A percentile compares a stretch with the other conserved stretches of the same genome.
Conservation (phyloP, 2,329 filamentous ascomycete species). For the Didymella pomorum region DNA sequence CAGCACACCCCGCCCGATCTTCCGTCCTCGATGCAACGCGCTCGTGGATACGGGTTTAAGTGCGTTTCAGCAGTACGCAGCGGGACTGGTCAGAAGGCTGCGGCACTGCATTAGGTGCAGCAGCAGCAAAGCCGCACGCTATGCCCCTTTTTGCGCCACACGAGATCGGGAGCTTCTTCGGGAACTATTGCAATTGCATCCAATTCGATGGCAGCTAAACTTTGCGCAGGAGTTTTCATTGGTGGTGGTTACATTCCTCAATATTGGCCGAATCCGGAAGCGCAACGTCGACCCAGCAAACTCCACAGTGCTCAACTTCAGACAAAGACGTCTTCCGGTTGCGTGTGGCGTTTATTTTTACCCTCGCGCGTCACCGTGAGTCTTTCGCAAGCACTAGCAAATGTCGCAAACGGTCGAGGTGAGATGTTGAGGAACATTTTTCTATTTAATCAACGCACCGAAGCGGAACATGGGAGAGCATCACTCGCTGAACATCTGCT, state of each 20-base stretch:
- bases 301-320: slow-evolving; percentile 13
- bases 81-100: slow-evolving; percentile 14
- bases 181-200: slow-evolving; percentile 15
- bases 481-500: slow-evolving; percentile 19
- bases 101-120: slow-evolving; percentile 13
- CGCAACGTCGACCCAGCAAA: slow-evolving; percentile 17
- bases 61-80: slow-evolving; percentile 16
- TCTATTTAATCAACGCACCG: slow-evolving; percentile 15
- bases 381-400: slow-evolving; percentile 8
- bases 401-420: slow-evolving; percentile 18
- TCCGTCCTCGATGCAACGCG: slow-evolving; percentile 7
- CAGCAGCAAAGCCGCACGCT: slow-evolving; percentile 5
- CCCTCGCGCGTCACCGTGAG: slow-evolving; percentile 1
- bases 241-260: slow-evolving; percentile 19
- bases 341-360: slow-evolving; percentile 18
- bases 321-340: slow-evolving; percentile 20
- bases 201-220: background rate
- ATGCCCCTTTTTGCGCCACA: slow-evolving; percentile 9
- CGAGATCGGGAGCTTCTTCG: background rate
- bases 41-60: slow-evolving; percentile 8
- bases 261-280: slow-evolving; percentile 17
- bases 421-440: slow-evolving; percentile 12
- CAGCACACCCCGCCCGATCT: background rate
- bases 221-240: slow-evolving; percentile 15
- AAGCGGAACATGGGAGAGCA: slow-evolving; percentile 7